These are phyloP conservation scores for Clavispora phyllophila DNA, from an alignment of 805 yeast genomes.

Conservation along the genomic window DNA sequence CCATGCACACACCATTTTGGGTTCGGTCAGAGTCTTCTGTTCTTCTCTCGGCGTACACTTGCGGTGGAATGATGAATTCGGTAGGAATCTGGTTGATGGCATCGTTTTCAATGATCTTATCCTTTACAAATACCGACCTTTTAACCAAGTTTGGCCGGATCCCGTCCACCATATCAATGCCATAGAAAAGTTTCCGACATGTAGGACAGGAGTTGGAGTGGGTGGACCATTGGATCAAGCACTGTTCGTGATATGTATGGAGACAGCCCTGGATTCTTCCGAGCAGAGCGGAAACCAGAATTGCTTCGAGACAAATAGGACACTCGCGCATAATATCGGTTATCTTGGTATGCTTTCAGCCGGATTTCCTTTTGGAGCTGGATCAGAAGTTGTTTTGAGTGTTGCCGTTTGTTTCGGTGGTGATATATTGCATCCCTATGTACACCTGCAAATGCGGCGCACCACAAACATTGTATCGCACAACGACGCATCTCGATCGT, in stretches of 20 bases:
- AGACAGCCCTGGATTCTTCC: constrained; percentile 36
- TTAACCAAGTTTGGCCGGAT: constrained; percentile 7
- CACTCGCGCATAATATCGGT: constrained; percentile 31
- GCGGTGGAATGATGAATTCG: constrained; percentile 27
- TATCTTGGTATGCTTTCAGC: background rate
- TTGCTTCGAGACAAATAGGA: constrained; percentile 52
- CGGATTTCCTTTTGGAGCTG: background rate
- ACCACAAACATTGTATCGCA: too few relatives aligned
- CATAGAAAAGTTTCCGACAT: constrained; percentile 45
- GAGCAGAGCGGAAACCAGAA: constrained; percentile 11
- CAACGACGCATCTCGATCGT: too few relatives aligned
- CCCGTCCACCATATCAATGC: constrained; percentile 27
- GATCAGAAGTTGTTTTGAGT: background rate
- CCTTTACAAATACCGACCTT: constrained; percentile 20
- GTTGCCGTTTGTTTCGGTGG: background rate
- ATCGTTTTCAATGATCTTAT: constrained; percentile 27
- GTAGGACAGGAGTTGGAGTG: constrained; percentile 59
- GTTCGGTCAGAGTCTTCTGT: constrained; percentile 2
- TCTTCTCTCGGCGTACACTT: constrained; percentile 3
- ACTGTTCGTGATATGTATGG: constrained; percentile 53
- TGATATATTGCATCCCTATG: background rate
- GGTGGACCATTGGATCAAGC: constrained; percentile 54
- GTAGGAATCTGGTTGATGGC: constrained; percentile 35
- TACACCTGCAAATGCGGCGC: background rate
- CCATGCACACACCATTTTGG: constrained; percentile 23